Evolutionary conservation across 2,329 filamentous ascomycete genomes (phyloP).

Genomic region (Fusarium verticillioides): DNA sequence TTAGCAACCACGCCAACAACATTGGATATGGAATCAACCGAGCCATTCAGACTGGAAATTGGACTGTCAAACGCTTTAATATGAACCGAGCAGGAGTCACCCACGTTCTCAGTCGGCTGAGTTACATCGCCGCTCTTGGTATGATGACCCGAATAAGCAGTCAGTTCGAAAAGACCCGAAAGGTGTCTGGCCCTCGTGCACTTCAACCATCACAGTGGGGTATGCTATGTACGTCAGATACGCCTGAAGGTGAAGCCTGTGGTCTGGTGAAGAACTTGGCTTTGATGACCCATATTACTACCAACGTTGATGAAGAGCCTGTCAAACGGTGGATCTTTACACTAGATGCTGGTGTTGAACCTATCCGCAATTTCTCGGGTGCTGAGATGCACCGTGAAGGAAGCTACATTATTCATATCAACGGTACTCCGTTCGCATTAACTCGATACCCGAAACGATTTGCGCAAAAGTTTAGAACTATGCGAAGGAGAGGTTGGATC

Average conservation of each 20-base stretch:
- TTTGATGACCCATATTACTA: constrained; percentile 99
- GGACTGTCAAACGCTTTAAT: constrained; percentile 97
- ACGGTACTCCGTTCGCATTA: constrained; percentile 91
- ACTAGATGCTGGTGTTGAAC: constrained; percentile 84
- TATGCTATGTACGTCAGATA: constrained; percentile 97
- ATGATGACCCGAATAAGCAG: constrained; percentile 99
- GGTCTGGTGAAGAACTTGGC: constrained; percentile 98
- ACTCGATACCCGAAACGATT: constrained; percentile 90
- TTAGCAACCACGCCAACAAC: constrained; percentile 84
- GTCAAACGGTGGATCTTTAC: constrained; percentile 88
- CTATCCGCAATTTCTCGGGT: constrained; percentile 76
- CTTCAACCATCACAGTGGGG: constrained; percentile 98
- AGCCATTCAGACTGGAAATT: constrained; percentile 97
- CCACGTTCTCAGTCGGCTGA: constrained; percentile 92
- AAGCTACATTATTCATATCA: constrained; percentile 91
- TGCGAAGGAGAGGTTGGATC: constrained; percentile 89
- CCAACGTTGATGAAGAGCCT: constrained; percentile 91
- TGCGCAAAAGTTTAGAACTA: constrained; percentile 82
- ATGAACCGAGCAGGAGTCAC: constrained; percentile 98
- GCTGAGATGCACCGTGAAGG: constrained; percentile 87
- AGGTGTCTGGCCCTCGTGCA: constrained; percentile 94
- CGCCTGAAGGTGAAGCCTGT: constrained; percentile 97
- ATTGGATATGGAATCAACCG: constrained; percentile 95
- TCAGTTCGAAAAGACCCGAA: constrained; percentile 98
- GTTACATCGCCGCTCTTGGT: constrained; percentile 94